phyloP scores from a whole-genome alignment of 805 yeast genomes.

The Zygosaccharomyces siamensis region DNA sequence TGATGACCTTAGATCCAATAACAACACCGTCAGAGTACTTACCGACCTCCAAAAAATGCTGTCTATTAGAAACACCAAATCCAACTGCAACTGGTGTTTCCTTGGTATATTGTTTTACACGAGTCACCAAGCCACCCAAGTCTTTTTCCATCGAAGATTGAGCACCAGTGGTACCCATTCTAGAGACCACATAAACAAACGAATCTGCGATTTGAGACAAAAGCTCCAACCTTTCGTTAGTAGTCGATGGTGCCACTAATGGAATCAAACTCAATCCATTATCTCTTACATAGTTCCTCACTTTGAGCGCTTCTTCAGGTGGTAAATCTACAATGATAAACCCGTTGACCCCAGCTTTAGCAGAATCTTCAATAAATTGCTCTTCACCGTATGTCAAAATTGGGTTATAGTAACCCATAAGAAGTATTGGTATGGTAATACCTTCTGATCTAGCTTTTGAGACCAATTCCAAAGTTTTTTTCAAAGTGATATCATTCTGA shows the following conservation, averaged over 20 bases:
- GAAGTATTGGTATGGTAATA: constrained; percentile 78
- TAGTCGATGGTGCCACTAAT: constrained; percentile 93
- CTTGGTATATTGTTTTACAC: constrained; percentile 72
- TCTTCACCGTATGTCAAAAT: constrained; percentile 85
- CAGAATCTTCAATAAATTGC: constrained; percentile 70
- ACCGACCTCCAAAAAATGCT: constrained; percentile 79
- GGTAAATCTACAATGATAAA: constrained; percentile 93
- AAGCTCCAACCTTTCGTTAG: constrained; percentile 77
- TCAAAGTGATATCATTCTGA: constrained; percentile 73
- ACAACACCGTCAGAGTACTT: constrained; percentile 89
- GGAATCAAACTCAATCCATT: constrained; percentile 83
- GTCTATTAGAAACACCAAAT: constrained; percentile 92
- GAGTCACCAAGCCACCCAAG: constrained; percentile 61
- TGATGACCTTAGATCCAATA: constrained; percentile 82
- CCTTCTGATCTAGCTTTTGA: constrained; percentile 74
- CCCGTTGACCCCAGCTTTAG: constrained; percentile 89
- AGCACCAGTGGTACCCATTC: constrained; percentile 98
- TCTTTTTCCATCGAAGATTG: constrained; percentile 54
- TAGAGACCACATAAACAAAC: constrained; percentile 90
- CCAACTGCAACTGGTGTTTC: constrained; percentile 91
- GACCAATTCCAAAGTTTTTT: constrained; percentile 65
- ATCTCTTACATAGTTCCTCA: constrained; percentile 65
- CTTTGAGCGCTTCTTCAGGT: constrained; percentile 92
- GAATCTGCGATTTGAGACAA: constrained; percentile 88
- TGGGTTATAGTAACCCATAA: constrained; percentile 99